Conservation (phyloP, 2,329 filamentous ascomycete species). For the Chaetothyriales sp. region DNA sequence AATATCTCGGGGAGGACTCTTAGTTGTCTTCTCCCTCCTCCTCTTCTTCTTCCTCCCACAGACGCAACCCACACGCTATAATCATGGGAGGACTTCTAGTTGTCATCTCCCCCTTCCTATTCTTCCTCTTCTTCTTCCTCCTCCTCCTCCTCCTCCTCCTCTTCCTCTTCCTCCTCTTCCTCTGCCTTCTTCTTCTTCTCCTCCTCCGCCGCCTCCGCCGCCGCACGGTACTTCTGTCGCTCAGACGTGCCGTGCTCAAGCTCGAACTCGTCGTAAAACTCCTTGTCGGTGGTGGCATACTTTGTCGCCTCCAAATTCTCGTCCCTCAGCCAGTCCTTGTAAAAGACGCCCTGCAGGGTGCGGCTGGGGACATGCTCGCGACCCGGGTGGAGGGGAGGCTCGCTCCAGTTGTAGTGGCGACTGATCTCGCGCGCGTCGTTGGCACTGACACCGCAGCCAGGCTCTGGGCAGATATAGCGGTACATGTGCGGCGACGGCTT, state of each 20-base stretch:
- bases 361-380: not conserved
- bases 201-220: not conserved
- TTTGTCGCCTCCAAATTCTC: not conserved
- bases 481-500: not conserved
- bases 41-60: too few species aligned
- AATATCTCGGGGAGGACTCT: too few species aligned
- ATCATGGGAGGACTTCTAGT: too few species aligned
- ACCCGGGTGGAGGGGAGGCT: not conserved
- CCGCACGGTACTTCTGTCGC: not conserved
- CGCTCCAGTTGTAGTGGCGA: not conserved
- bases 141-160: too few species aligned
- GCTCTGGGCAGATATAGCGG: not conserved
- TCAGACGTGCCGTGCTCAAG: not conserved
- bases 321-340: not conserved
- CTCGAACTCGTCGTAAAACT: not conserved
- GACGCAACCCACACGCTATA: too few species aligned
- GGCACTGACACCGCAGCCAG: not conserved
- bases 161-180: not conserved
- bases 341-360: not conserved
- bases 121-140: too few species aligned
- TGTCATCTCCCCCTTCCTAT: too few species aligned
- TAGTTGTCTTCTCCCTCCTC: too few species aligned
- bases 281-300: not conserved
- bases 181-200: not conserved
- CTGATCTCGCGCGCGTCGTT: not conserved